Evolutionary conservation across 768 basidiomycete species (phyloP), one percentile per base, ranked within the genome.

Genomic region (Xerocomellus chrysenteron): DNA sequence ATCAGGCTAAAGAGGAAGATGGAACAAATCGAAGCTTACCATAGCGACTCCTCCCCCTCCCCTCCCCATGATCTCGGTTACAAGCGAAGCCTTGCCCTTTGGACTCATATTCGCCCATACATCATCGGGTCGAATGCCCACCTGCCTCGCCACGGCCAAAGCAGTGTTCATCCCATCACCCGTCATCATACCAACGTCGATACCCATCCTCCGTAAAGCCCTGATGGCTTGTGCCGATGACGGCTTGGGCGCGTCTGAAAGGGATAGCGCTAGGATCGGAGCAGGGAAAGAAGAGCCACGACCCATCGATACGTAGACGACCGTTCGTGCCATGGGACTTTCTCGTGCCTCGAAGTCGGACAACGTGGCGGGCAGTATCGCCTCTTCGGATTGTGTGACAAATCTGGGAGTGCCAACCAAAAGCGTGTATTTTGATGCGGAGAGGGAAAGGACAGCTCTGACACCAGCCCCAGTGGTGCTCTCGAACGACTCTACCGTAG

Each of bases 81-180:
- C 80, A 56, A 94, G 82, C 13, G 87, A 81, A 0, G 94, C 94
- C 70, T 99, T 99, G 47, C 97, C 97, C 65, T 93, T 91, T 2
- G 97, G 97, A 64, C 90, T 96, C 82, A 98, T 94, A 47, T 83
- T 84, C 9, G 95, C 90, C 85, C 89, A 94, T 1, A 99, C 93
- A 39, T 86, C 81, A 51, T 92, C 88, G 0, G 85, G 78, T 33
- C 75, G 74, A 64, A 99, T 95, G 0, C 97, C 97, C 32, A 96
- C 89, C 67, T 95, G 87, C 62, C 83, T 83, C 43, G 96, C 97
- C 49, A 98, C 83, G 5, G 95, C 94, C 33, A 86, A 65, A 3
- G 95, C 97, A 4, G 96, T 98, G 5, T 78, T 80, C 69, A 82
- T 84, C 21, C 90, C 84, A 62, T 99, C 97, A 2, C 97, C 97